Conservation (phyloP, 139 green algal species). For the Chloropicon primus region DNA sequence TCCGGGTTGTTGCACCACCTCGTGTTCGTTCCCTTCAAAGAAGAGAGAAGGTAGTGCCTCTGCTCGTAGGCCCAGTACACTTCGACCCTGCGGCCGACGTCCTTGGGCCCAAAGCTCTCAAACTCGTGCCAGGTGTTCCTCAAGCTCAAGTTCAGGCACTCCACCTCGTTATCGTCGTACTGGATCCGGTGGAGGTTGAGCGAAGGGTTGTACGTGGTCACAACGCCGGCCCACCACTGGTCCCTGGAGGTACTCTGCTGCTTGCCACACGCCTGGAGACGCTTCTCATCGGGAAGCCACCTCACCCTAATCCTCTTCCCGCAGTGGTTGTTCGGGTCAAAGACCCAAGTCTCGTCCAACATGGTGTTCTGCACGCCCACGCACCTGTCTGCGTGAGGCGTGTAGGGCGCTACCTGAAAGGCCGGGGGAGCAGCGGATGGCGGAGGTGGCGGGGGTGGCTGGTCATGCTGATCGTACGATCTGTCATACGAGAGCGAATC, state of each 20-base stretch:
- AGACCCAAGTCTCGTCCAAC: neutral
- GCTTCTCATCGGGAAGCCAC: neutral
- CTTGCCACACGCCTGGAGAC: neutral
- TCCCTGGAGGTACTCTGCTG: neutral
- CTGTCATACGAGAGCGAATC: too few species aligned
- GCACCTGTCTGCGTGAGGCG: neutral
- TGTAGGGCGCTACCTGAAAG: too few species aligned
- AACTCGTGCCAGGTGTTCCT: too few species aligned
- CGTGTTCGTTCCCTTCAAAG: neutral
- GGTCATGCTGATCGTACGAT: too few species aligned
- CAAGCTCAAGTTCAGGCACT: neutral
- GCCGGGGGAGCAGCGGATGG: too few species aligned
- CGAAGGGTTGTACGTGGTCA: neutral
- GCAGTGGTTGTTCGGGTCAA: neutral
- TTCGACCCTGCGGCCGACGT: neutral
- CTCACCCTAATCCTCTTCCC: neutral
- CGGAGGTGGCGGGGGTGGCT: neutral
- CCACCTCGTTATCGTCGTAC: neutral
- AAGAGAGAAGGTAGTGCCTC: neutral
- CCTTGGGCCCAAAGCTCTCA: neutral
- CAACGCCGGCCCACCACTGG: neutral
- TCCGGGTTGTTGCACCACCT: neutral
- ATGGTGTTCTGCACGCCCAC: neutral
- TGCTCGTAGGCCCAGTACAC: neutral
- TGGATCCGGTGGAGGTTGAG: neutral